Conservation (phyloP, 2,329 filamentous ascomycete species). For the Dendryphion nanum region DNA sequence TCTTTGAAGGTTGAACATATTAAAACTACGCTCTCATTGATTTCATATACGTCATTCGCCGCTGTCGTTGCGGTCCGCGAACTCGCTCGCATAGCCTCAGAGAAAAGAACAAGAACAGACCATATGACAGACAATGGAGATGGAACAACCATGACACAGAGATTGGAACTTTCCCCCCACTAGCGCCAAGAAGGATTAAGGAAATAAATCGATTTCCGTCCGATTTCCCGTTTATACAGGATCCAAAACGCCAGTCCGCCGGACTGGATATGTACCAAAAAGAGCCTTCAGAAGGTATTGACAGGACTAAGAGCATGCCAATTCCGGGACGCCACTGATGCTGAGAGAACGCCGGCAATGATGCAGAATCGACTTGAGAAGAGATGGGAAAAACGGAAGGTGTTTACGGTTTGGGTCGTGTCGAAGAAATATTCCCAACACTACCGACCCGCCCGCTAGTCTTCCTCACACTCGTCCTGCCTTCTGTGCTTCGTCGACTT, state of each 20-base stretch:
- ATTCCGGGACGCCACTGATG: constrained; percentile 22
- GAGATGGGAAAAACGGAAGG: constrained; percentile 4
- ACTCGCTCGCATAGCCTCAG: constrained; percentile 4
- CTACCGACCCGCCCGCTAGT: constrained; percentile 52
- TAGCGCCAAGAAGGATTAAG: neutral
- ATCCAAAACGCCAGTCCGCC: neutral
- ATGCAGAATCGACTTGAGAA: constrained; percentile 12
- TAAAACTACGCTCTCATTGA: constrained; percentile 18
- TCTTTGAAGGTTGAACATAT: too few species aligned
- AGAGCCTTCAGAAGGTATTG: constrained; percentile 1
- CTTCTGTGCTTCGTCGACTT: constrained; percentile 46
- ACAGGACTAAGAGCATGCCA: constrained; percentile 1
- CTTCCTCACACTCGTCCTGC: constrained; percentile 50
- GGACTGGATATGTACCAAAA: neutral
- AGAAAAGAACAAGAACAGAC: constrained; percentile 2
- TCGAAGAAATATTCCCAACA: constrained; percentile 33
- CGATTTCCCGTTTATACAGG: neutral
- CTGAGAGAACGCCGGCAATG: constrained; percentile 16
- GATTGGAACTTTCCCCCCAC: constrained; percentile 1
- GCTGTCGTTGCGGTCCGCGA: neutral
- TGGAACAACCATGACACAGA: too few species aligned
- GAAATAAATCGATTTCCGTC: neutral
- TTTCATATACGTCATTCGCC: constrained; percentile 17
- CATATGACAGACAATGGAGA: too few species aligned
- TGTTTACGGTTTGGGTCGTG: constrained; percentile 29